phyloP scores from a whole-genome alignment of 2,329 filamentous ascomycete species.

The Onygena corvina region DNA sequence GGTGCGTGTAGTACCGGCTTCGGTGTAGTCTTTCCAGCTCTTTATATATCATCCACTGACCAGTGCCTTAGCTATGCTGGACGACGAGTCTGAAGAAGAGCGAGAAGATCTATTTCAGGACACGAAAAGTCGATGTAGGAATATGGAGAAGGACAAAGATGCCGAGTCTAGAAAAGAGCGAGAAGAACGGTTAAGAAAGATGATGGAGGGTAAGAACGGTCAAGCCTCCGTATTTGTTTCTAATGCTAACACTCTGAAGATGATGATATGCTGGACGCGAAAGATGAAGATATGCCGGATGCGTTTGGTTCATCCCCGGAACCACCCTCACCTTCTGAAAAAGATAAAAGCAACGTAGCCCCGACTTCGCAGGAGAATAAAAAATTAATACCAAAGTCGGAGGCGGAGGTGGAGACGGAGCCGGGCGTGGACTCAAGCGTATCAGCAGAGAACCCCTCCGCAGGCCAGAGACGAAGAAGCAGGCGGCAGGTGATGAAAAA shows the following conservation, averaged over 20 bases:
- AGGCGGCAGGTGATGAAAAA: conserved; percentile 75
- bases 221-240: conserved; percentile 22
- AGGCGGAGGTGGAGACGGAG: conserved; percentile 38
- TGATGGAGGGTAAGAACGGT: conserved; percentile 61
- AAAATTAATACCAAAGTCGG: conserved; percentile 29
- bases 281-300: conserved; percentile 47
- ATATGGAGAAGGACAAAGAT: conserved; percentile 25
- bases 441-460: background rate
- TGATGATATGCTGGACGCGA: conserved; percentile 48
- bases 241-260: conserved; percentile 23
- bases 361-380: no score
- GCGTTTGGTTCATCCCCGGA: conserved; percentile 30
- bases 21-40: background rate
- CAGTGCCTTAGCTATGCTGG: conserved; percentile 32
- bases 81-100: conserved; percentile 46
- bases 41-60: background rate
- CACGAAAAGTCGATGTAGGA: conserved; percentile 25
- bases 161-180: conserved; percentile 47
- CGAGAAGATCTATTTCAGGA: conserved; percentile 41
- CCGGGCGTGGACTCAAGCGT: background rate
- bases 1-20: conserved; percentile 26
- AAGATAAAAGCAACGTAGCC: no score
- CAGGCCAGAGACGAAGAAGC: conserved; percentile 56
- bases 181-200: conserved; percentile 53
- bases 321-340: no score